Conservation (phyloP, 768 basidiomycete species). For the Psilocybe azurescens region DNA sequence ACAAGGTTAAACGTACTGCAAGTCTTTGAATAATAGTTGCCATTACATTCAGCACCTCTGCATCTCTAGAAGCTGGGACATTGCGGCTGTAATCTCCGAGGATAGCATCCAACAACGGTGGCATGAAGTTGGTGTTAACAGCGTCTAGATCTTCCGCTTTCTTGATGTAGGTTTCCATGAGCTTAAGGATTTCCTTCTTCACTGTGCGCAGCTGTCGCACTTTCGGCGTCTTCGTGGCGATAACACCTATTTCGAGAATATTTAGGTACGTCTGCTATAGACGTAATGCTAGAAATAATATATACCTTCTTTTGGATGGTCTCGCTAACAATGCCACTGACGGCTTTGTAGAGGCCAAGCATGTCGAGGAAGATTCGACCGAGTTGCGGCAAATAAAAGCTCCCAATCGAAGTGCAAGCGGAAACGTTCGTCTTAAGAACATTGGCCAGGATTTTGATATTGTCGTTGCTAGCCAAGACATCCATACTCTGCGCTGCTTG, state of each 20-base stretch:
- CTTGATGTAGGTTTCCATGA: constrained; percentile 97
- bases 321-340: constrained; percentile 95
- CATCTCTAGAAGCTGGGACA: constrained; percentile 91
- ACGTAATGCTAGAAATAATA: background rate
- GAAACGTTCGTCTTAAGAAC: constrained; percentile 99
- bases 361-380: constrained; percentile 97
- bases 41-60: constrained; percentile 97
- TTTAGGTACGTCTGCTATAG: constrained; percentile 10
- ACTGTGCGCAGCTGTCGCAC: constrained; percentile 93
- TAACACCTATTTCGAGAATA: constrained; percentile 57
- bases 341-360: constrained; percentile 97
- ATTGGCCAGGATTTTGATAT: constrained; percentile 96
- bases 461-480: constrained; percentile 87
- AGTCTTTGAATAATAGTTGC: constrained; percentile 90
- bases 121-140: constrained; percentile 91
- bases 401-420: constrained; percentile 95
- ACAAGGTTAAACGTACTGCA: constrained; percentile 62
- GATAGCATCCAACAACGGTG: constrained; percentile 93
- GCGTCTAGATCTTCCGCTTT: constrained; percentile 97
- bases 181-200: constrained; percentile 96
- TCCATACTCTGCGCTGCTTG: constrained; percentile 94
- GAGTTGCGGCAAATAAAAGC: constrained; percentile 97
- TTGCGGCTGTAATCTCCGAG: constrained; percentile 98
- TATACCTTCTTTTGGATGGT: constrained; percentile 83
- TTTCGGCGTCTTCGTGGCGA: constrained; percentile 97